These are phyloP conservation scores for Cladophialophora chaetospira DNA, from an alignment of 2,329 filamentous ascomycete species.

Conservation along the genomic window DNA sequence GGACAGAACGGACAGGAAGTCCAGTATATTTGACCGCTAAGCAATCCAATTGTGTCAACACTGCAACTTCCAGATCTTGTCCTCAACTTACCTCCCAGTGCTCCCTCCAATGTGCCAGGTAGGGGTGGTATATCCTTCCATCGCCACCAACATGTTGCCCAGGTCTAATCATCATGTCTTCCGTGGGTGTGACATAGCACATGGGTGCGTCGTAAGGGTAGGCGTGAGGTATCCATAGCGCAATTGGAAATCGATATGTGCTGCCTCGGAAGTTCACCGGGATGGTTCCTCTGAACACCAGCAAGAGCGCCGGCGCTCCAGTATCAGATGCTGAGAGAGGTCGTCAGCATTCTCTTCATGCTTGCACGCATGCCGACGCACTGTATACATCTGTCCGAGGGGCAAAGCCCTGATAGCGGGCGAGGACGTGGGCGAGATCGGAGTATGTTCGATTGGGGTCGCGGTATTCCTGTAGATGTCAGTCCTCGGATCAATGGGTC, in stretches of 20 bases:
- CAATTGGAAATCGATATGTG: constrained; percentile 86
- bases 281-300: constrained; percentile 83
- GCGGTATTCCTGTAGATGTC: constrained; percentile 74
- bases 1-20: constrained; percentile 78
- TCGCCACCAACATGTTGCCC: constrained; percentile 88
- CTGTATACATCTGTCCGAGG: constrained; percentile 95
- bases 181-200: constrained; percentile 83
- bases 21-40: constrained; percentile 77
- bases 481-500: neutral
- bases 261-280: constrained; percentile 89
- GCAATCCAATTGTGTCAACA: neutral
- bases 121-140: constrained; percentile 92
- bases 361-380: constrained; percentile 51
- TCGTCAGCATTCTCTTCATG: constrained; percentile 14
- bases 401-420: constrained; percentile 72
- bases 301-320: constrained; percentile 80
- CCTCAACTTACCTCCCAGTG: constrained; percentile 78
- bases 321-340: constrained; percentile 73
- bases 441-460: constrained; percentile 92
- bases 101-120: constrained; percentile 83
- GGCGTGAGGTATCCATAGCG: constrained; percentile 87
- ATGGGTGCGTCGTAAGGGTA: constrained; percentile 87
- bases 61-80: neutral
- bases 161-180: constrained; percentile 84
- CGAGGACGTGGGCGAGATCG: constrained; percentile 80